Percentiles rank a stretch among this genome's conserved stretches.
phyloP scores from a whole-genome alignment of 116 monocot species.

The Dioscorea cayenensis region DNA sequence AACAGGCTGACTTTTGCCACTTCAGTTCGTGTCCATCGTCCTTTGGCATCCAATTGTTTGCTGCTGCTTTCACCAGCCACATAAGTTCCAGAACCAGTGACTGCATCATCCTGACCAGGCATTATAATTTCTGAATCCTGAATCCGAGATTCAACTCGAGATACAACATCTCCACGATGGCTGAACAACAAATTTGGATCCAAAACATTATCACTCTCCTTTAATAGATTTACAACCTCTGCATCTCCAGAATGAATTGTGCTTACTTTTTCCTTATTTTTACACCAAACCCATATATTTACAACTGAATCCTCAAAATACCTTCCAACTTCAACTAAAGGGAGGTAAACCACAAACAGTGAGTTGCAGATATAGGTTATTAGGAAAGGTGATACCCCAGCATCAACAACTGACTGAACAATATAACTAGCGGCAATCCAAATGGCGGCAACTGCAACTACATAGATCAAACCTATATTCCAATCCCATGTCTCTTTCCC shows the following conservation, averaged over 20 bases:
- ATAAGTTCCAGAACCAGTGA: neutral
- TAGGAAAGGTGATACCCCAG: constrained; percentile 85
- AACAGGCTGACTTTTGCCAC: constrained; percentile 74
- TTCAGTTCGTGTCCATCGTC: constrained; percentile 57
- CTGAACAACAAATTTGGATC: neutral
- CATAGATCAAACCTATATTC: constrained; percentile 71
- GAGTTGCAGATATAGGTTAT: constrained; percentile 96
- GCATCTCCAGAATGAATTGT: constrained; percentile 14
- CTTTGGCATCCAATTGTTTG: constrained; percentile 38
- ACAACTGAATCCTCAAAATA: constrained; percentile 45
- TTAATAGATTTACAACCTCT: constrained; percentile 50
- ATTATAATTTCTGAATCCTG: constrained; percentile 6
- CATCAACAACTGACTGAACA: constrained; percentile 90
- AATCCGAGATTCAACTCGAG: neutral
- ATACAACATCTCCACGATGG: constrained; percentile 6
- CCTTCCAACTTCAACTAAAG: constrained; percentile 64
- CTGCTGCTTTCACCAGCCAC: constrained; percentile 5
- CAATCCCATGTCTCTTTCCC: constrained; percentile 31
- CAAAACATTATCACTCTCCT: constrained; percentile 13
- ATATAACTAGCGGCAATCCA: constrained; percentile 89
- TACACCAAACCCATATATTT: constrained; percentile 17
- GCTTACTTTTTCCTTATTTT: constrained; percentile 5
- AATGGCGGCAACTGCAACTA: constrained; percentile 72
- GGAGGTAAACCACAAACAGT: constrained; percentile 75
- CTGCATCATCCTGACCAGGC: neutral